These are phyloP conservation scores for Yamadazyma songkhlaensis DNA, from an alignment of 1,139 yeast species.

Conservation along the genomic window DNA sequence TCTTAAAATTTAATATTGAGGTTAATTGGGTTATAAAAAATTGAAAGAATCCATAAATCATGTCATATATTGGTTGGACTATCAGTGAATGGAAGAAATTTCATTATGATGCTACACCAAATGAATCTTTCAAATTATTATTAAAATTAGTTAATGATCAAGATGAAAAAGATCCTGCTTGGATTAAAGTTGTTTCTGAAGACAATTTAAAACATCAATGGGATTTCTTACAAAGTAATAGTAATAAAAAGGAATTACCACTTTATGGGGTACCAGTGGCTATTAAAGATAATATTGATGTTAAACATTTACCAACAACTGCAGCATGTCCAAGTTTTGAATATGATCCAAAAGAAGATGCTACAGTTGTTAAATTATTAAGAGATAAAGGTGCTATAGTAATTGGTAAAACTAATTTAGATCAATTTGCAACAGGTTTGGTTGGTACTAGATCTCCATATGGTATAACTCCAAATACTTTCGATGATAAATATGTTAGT, in stretches of 20 bases:
- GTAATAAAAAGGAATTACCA: constrained; percentile 51
- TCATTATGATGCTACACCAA: constrained; percentile 63
- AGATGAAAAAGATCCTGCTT: constrained; percentile 66
- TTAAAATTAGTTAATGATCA: constrained; percentile 48
- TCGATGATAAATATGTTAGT: constrained; percentile 70
- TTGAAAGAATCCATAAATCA: neutral
- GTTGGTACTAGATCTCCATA: constrained; percentile 95
- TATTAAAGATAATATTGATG: constrained; percentile 92
- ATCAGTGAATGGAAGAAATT: constrained; percentile 63
- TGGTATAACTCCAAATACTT: constrained; percentile 80
- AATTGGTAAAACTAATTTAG: constrained; percentile 89
- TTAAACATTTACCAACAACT: constrained; percentile 75
- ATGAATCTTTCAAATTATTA: constrained; percentile 54
- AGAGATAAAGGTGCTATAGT: constrained; percentile 86
- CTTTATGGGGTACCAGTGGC: constrained; percentile 94
- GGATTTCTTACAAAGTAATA: constrained; percentile 64
- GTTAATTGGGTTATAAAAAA: neutral
- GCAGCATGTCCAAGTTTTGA: constrained; percentile 91
- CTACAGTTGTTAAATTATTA: constrained; percentile 67
- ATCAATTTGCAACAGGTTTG: constrained; percentile 95
- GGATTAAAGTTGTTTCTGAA: constrained; percentile 74
- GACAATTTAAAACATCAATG: constrained; percentile 73
- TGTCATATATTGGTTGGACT: constrained; percentile 35
- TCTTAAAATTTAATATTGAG: neutral
- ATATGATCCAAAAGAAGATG: constrained; percentile 65